Evolutionary conservation across 2,329 filamentous ascomycete species (phyloP).

Genomic region (Trichoderma oligosporum): DNA sequence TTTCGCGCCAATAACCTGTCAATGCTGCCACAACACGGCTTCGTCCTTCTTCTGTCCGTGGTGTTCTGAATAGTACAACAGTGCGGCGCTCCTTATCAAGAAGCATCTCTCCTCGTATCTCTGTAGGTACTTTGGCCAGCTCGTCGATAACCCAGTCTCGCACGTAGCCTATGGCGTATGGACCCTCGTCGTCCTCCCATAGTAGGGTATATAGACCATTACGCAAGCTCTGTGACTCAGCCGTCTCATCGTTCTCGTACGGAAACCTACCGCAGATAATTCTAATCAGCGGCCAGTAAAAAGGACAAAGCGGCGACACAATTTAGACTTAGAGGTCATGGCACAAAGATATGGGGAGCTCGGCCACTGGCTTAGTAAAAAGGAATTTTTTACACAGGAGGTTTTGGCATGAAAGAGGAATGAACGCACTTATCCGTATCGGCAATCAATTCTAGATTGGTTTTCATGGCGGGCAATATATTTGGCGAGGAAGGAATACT

Average conservation of each 20-base stretch:
- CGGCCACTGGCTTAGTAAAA: neutral
- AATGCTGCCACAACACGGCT: slow-evolving; percentile 55
- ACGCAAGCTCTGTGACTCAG: slow-evolving; percentile 52
- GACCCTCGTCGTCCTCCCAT: slow-evolving; percentile 60
- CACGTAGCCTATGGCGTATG: slow-evolving; percentile 61
- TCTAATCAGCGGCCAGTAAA: neutral
- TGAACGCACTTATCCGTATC: slow-evolving; percentile 52
- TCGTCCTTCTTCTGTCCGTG: slow-evolving; percentile 58
- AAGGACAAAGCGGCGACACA: too few species aligned
- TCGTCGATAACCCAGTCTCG: slow-evolving; percentile 47
- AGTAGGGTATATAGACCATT: slow-evolving; percentile 64
- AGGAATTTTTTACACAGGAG: neutral
- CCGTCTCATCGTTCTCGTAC: slow-evolving; percentile 59
- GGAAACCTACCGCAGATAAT: slow-evolving; percentile 61
- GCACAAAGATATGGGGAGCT: neutral
- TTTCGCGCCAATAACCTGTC: slow-evolving; percentile 63
- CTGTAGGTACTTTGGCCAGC: slow-evolving; percentile 45
- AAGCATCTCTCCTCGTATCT: slow-evolving; percentile 55
- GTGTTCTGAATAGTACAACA: slow-evolving; percentile 56
- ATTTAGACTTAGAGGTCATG: too few species aligned
- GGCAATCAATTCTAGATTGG: slow-evolving; percentile 50
- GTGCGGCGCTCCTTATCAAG: slow-evolving; percentile 59
- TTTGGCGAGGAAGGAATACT: neutral
- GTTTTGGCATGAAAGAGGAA: neutral
- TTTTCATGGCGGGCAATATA: slow-evolving; percentile 24